phyloP scores from a whole-genome alignment of 208 protist species.

The Wallacemonas collosoma region DNA sequence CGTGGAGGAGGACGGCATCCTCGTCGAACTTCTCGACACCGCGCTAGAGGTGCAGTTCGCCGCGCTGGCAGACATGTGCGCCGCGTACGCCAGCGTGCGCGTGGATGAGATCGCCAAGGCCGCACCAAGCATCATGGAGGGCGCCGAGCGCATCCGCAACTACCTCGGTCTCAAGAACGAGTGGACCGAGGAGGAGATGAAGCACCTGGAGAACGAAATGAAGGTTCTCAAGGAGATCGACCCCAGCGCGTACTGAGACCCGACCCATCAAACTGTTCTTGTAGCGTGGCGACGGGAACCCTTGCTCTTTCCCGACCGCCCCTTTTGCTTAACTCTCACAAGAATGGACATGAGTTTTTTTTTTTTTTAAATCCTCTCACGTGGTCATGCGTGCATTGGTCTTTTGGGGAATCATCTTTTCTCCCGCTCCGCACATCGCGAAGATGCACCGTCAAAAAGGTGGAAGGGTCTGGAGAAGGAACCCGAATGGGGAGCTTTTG shows the following conservation, averaged over 20 bases:
- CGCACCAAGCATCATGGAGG: constrained; percentile 49
- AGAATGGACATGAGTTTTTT: too few species aligned
- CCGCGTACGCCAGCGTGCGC: constrained; percentile 34
- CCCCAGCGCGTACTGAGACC: constrained; percentile 35
- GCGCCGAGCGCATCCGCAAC: constrained; percentile 39
- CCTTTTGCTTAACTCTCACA: too few species aligned
- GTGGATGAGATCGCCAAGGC: constrained; percentile 48
- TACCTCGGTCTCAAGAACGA: constrained; percentile 52
- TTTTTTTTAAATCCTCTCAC: too few species aligned
- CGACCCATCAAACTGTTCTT: too few species aligned
- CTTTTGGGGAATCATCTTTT: too few species aligned
- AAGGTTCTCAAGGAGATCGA: constrained; percentile 40
- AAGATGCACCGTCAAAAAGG: background rate
- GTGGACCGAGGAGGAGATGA: constrained; percentile 56
- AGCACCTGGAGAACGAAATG: constrained; percentile 62
- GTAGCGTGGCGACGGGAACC: too few species aligned
- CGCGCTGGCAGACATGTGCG: constrained; percentile 26
- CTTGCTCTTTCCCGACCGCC: too few species aligned
- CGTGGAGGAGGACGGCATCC: constrained; percentile 21
- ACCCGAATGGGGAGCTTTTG: too few species aligned
- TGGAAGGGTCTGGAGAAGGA: background rate
- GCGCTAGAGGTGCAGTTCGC: constrained; percentile 25
- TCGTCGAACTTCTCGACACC: constrained; percentile 29
- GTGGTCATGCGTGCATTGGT: too few species aligned
- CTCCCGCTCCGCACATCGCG: background rate